Base-by-base conservation (phyloP, 352 stramenopile species). In the Globisporangium spiculum region DNA sequence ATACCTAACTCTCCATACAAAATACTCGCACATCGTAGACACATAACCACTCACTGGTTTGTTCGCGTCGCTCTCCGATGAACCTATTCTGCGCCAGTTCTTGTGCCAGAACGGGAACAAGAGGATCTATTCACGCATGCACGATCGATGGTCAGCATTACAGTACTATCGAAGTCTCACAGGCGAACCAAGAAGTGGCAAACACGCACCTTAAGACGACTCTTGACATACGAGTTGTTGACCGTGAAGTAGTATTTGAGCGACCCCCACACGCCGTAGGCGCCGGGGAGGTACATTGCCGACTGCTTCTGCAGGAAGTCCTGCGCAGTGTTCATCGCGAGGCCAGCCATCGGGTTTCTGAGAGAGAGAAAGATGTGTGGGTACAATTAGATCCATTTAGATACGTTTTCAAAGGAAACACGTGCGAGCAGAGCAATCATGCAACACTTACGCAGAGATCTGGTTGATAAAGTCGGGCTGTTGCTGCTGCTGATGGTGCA, bases 201-300 rank as follows among this genome's bases (percentile, higher is more conserved):
- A 55, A 62, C 10, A 54, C 30, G 34, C 65, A 95, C 88, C 79
- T 94, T 96, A 36, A 96, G 77, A 36, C 87, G 86, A 65, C 83
- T 94, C 60, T 90, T 89, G 34, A 97, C 89, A 69, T 96, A 97
- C 69, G 78, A 90, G 76, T 96, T 97, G 75, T 95, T 93, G 64
- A 97, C 89, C 57, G 83, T 94, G 66, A 97, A 96, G 58, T 96
- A 96, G 71, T 94, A 94, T 76, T 96, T 96, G 62, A 94, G 75
- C 55, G 76, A 93, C 10, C 86, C 86, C 79, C 88, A 91, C 38
- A 93, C 67, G 9, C 84, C 86, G 60, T 94, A 91, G 10, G 88
- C 88, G 10, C 86, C 86, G 0, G 88, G 88, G 16, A 96, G 72
- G 53, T 93, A 96, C 61, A 91, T 82, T 63, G 88, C 78, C 59